phyloP scores from a whole-genome alignment of 176 grass and related monocot genomes.

The Saccharum spontaneum region DNA sequence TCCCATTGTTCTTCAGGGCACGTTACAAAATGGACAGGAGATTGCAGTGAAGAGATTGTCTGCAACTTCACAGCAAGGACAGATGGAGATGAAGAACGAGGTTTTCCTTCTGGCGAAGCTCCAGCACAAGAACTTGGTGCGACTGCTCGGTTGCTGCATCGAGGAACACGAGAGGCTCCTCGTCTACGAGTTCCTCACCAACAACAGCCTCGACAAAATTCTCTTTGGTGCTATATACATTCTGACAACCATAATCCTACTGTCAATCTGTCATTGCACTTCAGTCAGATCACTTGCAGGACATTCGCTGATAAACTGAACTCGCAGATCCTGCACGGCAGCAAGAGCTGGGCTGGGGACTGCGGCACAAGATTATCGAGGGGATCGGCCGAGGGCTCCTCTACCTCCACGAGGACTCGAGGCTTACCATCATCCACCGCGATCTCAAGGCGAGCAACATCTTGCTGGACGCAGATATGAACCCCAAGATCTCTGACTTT shows the following conservation, averaged over 20 bases:
- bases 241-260: too few species aligned
- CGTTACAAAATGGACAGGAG: slow-evolving; percentile 14
- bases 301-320: too few species aligned
- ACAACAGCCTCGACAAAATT: slow-evolving; percentile 48
- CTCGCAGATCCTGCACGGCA: slow-evolving; percentile 24
- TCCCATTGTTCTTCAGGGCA: slow-evolving; percentile 21
- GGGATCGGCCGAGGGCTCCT: slow-evolving; percentile 54
- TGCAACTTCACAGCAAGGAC: slow-evolving; percentile 38
- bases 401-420: slow-evolving; percentile 66
- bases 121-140: slow-evolving; percentile 58
- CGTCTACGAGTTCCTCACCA: slow-evolving; percentile 53
- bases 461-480: slow-evolving; percentile 44
- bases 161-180: slow-evolving; percentile 51
- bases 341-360: slow-evolving; percentile 23
- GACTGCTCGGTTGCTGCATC: slow-evolving; percentile 53
- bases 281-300: too few species aligned
- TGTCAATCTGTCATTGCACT: too few species aligned
- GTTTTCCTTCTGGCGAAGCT: slow-evolving; percentile 50
- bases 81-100: slow-evolving; percentile 47
- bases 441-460: slow-evolving; percentile 56
- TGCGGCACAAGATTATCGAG: slow-evolving; percentile 48
- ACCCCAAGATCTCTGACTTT: slow-evolving; percentile 64
- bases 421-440: slow-evolving; percentile 46
- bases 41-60: slow-evolving; percentile 65
- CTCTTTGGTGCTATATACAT: too few species aligned